phyloP scores from a whole-genome alignment of 345 rosid genomes.

The rapeseed (Brassica napus) region Da-Ae NC_063448.1:51281501-51282000 shows the following conservation, averaged over 20 bases:
- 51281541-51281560: conserved; percentile 34
- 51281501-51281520: conserved; percentile 1
- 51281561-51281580: neutral
- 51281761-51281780: neutral
- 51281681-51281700: too few species aligned
- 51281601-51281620: neutral
- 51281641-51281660: neutral
- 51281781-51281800: neutral
- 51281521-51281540: conserved; percentile 50
- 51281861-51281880: neutral
- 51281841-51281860: neutral
- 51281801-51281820: neutral
- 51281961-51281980: conserved; percentile 24
- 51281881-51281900: conserved; percentile 22
- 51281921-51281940: conserved; percentile 1
- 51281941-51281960: neutral
- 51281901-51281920: conserved; percentile 23
- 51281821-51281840: neutral
- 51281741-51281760: neutral
- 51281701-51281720: too few species aligned
- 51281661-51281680: neutral
- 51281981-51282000: conserved; percentile 3
- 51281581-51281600: too few species aligned
- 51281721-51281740: neutral
- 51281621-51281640: neutral